Percentiles rank a stretch among this genome's conserved stretches.
phyloP scores from a whole-genome alignment of 495 filamentous ascomycete genomes.

The Aspergillus sclerotiicarbonarius region DNA sequence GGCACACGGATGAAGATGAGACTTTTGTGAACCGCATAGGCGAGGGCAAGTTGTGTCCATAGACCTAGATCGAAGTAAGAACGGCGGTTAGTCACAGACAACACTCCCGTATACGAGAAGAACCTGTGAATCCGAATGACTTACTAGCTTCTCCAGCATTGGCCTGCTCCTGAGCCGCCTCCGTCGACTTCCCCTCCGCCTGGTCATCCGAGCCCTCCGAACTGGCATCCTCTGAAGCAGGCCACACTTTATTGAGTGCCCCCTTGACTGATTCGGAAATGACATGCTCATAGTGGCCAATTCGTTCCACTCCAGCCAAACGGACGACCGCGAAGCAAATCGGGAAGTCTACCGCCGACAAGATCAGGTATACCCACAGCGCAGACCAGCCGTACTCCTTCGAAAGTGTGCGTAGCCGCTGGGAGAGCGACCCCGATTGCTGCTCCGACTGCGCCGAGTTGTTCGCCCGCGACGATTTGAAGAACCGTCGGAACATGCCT shows the following conservation, averaged over 20 bases:
- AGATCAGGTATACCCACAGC: slow-evolving; percentile 79
- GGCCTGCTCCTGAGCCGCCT: slow-evolving; percentile 18
- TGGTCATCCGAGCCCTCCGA: slow-evolving; percentile 21
- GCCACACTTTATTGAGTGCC: slow-evolving; percentile 28
- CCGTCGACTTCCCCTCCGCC: slow-evolving; percentile 35
- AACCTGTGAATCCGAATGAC: slow-evolving; percentile 22
- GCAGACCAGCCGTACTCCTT: slow-evolving; percentile 94
- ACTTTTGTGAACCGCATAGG: slow-evolving; percentile 96
- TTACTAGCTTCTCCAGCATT: slow-evolving; percentile 47
- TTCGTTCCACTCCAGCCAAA: slow-evolving; percentile 76
- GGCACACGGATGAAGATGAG: slow-evolving; percentile 95
- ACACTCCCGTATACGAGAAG: neutral
- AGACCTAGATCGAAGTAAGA: slow-evolving; percentile 46
- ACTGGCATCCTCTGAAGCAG: slow-evolving; percentile 15
- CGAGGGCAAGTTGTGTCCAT: slow-evolving; percentile 88
- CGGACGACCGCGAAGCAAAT: slow-evolving; percentile 90
- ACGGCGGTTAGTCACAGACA: slow-evolving; percentile 2
- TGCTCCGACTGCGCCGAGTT: slow-evolving; percentile 21
- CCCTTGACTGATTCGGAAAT: slow-evolving; percentile 38
- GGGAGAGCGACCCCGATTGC: slow-evolving; percentile 55
- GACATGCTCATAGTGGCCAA: slow-evolving; percentile 62
- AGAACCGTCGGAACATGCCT: slow-evolving; percentile 22
- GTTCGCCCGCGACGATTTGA: slow-evolving; percentile 26
- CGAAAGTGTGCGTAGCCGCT: slow-evolving; percentile 75
- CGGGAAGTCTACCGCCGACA: slow-evolving; percentile 88